Evolutionary conservation across 2,329 filamentous ascomycete species (phyloP).

Genomic region (Tothia fuscella): DNA sequence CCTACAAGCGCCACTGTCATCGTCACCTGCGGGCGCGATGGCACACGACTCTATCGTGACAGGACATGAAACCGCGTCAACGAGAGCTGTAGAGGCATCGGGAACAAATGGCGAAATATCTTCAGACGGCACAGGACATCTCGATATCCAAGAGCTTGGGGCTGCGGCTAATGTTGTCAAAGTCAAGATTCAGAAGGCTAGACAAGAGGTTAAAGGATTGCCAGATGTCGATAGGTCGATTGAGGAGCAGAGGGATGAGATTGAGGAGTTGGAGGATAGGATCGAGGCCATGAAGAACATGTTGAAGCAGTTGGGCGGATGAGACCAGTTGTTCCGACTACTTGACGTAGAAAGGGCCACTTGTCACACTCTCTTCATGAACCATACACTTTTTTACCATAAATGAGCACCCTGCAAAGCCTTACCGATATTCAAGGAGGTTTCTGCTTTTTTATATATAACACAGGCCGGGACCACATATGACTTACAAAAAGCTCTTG

Average conservation of each 20-base stretch:
- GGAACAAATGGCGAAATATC: slow-evolving; percentile 13
- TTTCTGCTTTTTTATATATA: no score
- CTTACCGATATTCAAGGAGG: no score
- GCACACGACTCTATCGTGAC: no score
- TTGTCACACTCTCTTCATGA: no score
- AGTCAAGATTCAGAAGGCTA: slow-evolving; percentile 70
- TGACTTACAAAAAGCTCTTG: no score
- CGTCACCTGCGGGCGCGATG: slow-evolving; percentile 16
- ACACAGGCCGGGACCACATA: no score
- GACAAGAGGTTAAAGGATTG: slow-evolving; percentile 50
- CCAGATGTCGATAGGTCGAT: slow-evolving; percentile 58
- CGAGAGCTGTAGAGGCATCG: slow-evolving; percentile 10
- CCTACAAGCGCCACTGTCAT: slow-evolving; percentile 20
- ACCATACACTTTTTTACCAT: no score
- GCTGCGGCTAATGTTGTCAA: slow-evolving; percentile 68
- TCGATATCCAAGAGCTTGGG: slow-evolving; percentile 65
- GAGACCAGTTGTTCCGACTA: no score
- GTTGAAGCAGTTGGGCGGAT: slow-evolving; percentile 23
- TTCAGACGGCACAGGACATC: slow-evolving; percentile 16
- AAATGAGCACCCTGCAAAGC: no score
- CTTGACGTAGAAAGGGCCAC: no score
- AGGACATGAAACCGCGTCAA: slow-evolving; percentile 3
- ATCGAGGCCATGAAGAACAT: slow-evolving; percentile 47
- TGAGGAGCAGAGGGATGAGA: slow-evolving; percentile 60
- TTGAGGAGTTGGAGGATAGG: slow-evolving; percentile 50